Conservation (phyloP, 805 yeast species). For the Millerozyma miso region DNA sequence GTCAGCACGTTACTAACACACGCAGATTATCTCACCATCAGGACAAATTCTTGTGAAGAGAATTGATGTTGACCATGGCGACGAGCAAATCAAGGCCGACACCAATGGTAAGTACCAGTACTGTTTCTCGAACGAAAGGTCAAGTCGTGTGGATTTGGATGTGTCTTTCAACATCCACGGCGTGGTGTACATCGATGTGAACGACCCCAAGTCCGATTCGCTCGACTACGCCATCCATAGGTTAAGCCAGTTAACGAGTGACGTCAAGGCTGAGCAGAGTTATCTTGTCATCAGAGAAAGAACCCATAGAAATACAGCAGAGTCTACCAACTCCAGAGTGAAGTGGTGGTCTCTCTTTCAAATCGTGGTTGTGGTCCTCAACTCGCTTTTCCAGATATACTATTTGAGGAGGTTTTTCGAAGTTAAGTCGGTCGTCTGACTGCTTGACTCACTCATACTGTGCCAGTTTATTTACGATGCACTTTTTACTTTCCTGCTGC, state of each 20-base stretch:
- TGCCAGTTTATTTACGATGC: background rate
- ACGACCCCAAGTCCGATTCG: constrained; percentile 69
- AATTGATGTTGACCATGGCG: constrained; percentile 73
- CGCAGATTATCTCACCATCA: constrained; percentile 29
- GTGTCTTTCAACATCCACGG: constrained; percentile 96
- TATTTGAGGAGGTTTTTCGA: constrained; percentile 94
- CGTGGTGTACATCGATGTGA: constrained; percentile 76
- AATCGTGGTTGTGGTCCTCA: constrained; percentile 75
- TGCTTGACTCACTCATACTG: background rate
- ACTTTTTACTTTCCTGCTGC: background rate
- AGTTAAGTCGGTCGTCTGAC: constrained; percentile 80
- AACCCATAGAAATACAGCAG: constrained; percentile 97
- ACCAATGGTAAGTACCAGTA: constrained; percentile 72
- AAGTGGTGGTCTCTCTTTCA: constrained; percentile 98
- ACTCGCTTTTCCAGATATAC: constrained; percentile 89
- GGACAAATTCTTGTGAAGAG: constrained; percentile 48
- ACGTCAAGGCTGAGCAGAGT: constrained; percentile 87
- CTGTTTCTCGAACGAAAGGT: constrained; percentile 88
- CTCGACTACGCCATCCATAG: constrained; percentile 80
- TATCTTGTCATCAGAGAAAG: constrained; percentile 95
- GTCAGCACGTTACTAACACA: constrained; percentile 5
- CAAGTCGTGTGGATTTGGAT: constrained; percentile 72
- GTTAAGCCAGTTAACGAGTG: constrained; percentile 70
- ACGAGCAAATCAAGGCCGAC: constrained; percentile 61
- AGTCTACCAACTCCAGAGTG: constrained; percentile 92